Evolutionary conservation across 2,329 filamentous ascomycete genomes (phyloP).

Genomic region (Aureobasidium uvarum): DNA sequence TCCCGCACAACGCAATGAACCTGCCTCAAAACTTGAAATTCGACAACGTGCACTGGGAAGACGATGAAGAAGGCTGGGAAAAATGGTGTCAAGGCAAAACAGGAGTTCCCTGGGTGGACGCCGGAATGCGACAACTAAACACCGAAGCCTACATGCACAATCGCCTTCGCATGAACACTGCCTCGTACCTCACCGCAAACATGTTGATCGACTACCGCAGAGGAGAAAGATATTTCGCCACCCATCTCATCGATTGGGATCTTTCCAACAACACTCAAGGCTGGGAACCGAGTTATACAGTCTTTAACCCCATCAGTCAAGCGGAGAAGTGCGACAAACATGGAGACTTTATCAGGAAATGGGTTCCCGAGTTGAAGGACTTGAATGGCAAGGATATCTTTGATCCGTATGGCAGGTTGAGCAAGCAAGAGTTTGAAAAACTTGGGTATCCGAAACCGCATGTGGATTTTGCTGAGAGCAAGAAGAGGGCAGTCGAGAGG

Average conservation of each 20-base stretch:
- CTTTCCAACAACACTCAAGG: conserved; percentile 53
- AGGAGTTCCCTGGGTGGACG: conserved; percentile 52
- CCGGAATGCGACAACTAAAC: conserved; percentile 53
- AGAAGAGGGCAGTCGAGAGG: conserved; percentile 44
- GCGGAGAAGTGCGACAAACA: conserved; percentile 42
- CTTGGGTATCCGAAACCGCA: conserved; percentile 49
- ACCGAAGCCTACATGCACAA: conserved; percentile 55
- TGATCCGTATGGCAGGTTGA: conserved; percentile 47
- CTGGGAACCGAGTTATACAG: conserved; percentile 53
- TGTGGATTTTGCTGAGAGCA: conserved; percentile 47
- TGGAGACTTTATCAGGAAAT: conserved; percentile 42
- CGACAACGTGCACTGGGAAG: conserved; percentile 52
- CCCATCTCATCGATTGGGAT: conserved; percentile 51
- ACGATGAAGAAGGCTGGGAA: conserved; percentile 51
- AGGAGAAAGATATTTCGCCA: conserved; percentile 53
- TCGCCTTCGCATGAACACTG: conserved; percentile 52
- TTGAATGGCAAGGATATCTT: conserved; percentile 51
- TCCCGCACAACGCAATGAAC: conserved; percentile 52
- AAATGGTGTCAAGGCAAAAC: conserved; percentile 51
- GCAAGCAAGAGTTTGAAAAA: conserved; percentile 50
- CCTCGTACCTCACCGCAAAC: conserved; percentile 50
- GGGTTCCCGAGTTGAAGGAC: conserved; percentile 42
- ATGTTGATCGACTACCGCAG: conserved; percentile 51
- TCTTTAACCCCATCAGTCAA: conserved; percentile 47
- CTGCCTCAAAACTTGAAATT: conserved; percentile 54